phyloP scores from a whole-genome alignment of 306 rosid species.

The Cercis canadensis region DNA sequence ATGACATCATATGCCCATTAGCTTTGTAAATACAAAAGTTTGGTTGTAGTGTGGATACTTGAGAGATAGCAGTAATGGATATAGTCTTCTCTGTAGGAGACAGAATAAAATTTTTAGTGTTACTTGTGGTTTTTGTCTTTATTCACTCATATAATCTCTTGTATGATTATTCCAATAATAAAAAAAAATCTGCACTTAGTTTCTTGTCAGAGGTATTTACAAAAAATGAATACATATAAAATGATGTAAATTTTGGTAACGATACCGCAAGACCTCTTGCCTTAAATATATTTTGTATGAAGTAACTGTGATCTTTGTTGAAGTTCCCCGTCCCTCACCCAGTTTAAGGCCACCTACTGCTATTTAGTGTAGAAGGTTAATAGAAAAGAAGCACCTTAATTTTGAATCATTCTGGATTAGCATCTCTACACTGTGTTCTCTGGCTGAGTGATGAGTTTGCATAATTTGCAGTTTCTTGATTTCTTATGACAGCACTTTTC shows the following conservation, averaged over 20 bases:
- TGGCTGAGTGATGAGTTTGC: slow-evolving; percentile 30
- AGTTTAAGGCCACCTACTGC: slow-evolving; percentile 15
- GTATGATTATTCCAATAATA: too few relatives aligned
- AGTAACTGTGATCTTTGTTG: background rate
- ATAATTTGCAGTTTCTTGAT: slow-evolving; percentile 24
- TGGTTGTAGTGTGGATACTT: slow-evolving; percentile 6
- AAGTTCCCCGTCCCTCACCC: background rate
- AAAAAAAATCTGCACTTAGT: too few relatives aligned
- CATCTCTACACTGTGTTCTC: slow-evolving; percentile 2
- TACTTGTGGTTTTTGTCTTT: too few relatives aligned
- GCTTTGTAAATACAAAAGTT: background rate
- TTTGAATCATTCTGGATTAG: slow-evolving; percentile 16
- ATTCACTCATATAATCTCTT: too few relatives aligned
- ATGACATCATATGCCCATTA: slow-evolving; percentile 4
- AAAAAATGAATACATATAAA: too few relatives aligned
- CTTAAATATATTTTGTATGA: background rate
- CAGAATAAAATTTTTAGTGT: too few relatives aligned
- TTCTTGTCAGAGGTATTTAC: too few relatives aligned
- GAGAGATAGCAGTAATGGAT: too few relatives aligned
- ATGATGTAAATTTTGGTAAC: too few relatives aligned
- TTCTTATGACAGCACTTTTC: slow-evolving; percentile 7
- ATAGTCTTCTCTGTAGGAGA: too few relatives aligned
- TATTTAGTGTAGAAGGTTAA: slow-evolving; percentile 21
- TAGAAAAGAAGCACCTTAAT: slow-evolving; percentile 5
- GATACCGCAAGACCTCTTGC: background rate